Conservation (phyloP, 2,329 filamentous ascomycete genomes). For the Lasiodiplodia sp. region DNA sequence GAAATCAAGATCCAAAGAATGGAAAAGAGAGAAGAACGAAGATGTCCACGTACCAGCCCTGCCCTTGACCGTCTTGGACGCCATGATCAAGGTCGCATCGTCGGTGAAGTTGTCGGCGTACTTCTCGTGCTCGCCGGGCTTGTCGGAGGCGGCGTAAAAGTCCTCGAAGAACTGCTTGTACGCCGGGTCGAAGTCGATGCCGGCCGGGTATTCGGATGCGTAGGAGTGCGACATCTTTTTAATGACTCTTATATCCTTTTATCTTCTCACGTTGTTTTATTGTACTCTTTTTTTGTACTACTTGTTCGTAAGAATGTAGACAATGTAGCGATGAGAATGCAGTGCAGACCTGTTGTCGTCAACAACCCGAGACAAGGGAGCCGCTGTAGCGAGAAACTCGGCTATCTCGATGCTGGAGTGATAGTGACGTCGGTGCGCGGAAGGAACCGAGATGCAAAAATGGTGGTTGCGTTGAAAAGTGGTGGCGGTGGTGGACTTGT, state of each 20-base stretch:
- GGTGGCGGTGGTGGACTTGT: no score
- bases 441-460: no score
- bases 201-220: constrained; percentile 44
- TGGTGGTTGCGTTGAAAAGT: no score
- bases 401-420: background rate
- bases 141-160: constrained; percentile 57
- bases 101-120: constrained; percentile 58
- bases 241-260: background rate
- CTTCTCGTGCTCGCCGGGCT: constrained; percentile 56
- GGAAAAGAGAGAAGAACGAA: background rate
- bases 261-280: background rate
- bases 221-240: constrained; percentile 34
- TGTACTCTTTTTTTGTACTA: background rate
- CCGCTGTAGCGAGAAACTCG: background rate
- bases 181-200: constrained; percentile 47
- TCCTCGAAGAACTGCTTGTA: constrained; percentile 55
- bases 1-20: background rate
- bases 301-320: background rate
- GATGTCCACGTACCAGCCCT: constrained; percentile 48
- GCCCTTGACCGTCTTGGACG: constrained; percentile 55
- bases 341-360: background rate
- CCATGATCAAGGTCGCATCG: constrained; percentile 62
- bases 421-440: background rate
- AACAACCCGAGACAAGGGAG: background rate
- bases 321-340: background rate